Evolutionary conservation across 139 green algal genomes (phyloP), one percentile per base, ranked within the genome.

Genomic region (Chlorella sp.): DNA sequence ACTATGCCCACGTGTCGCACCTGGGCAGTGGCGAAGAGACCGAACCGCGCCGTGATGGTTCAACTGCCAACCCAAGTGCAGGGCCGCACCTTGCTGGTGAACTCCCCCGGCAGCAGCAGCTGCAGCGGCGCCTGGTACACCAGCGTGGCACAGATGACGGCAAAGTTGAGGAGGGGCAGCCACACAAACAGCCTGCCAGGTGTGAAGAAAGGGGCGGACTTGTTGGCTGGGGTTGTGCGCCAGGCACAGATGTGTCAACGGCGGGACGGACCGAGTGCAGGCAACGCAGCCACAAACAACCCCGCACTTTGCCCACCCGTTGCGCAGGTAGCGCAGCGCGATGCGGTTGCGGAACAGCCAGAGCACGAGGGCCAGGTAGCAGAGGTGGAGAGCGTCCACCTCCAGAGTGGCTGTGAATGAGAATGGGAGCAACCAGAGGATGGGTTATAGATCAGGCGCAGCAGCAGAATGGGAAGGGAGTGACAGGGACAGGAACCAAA

Each of bases 301-400:
- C n/a, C n/a, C n/a, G n/a, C n/a, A 11, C 46, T 54, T 7, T 11
- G 24, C 51, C 51, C 70, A 69, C 82, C 48, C 68, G 64, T 85
- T 86, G 64, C 81, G 76, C 56, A 69, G 26, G 38, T 28, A 5
- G 5, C 89, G 84, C 77, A 95, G 91, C 34, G 46, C 79, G 64
- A 93, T 74, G 16, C 90, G 79, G 5, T 83, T 81, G 30, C 94
- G 75, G 91, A 97, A 97, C n/a, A 95, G 89, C 46, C 92, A 79
- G 51, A 97, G 89, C 9, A 89, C 89, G 7, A 95, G 72, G 19
- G 93, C 93, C 78, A 97, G 90, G 88, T 97, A 97, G 16, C 91
- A 91, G 19, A 91, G 92, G 72, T 96, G 94, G 68, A 96, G 90
- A 54, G 96, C 81, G 85, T 97, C 94, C 79, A 93, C 92, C 84